Conservation (phyloP, 345 rosid genomes). For the Ceriops zippeliana region DNA sequence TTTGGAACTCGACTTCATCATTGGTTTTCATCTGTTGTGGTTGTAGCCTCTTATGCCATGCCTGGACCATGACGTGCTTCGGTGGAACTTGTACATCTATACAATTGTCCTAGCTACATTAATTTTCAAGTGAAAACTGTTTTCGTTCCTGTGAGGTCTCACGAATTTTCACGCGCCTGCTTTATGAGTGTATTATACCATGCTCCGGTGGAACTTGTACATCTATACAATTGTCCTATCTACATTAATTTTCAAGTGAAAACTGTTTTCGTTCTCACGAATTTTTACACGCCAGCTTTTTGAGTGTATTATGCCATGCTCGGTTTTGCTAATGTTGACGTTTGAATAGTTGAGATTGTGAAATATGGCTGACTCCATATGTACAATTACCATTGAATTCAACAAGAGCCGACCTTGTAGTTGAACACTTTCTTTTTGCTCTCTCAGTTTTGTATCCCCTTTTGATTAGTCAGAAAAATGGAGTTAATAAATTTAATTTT, state of each 20-base stretch:
- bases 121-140: conserved; percentile 11
- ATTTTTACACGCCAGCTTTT: neutral
- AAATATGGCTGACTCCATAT: neutral
- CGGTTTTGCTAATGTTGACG: neutral
- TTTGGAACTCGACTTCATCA: neutral
- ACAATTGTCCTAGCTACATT: neutral
- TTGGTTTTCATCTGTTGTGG: neutral
- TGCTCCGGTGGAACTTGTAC: conserved; percentile 24
- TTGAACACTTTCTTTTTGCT: conserved; percentile 1
- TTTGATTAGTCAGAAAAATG: too few species aligned
- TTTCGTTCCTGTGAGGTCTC: conserved; percentile 9
- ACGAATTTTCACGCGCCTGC: conserved; percentile 1
- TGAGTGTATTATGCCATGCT: conserved; percentile 19
- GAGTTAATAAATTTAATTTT: neutral
- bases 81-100: conserved; percentile 30
- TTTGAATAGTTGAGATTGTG: conserved; percentile 4
- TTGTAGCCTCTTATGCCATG: neutral
- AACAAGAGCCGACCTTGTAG: neutral
- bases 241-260: conserved; percentile 5
- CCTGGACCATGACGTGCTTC: neutral
- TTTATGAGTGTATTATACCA: conserved; percentile 17
- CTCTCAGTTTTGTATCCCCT: neutral
- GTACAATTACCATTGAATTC: neutral
- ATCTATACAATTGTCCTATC: conserved; percentile 13
- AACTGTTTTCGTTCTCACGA: conserved; percentile 15